Evolutionary conservation across 371 early-diverging fungal genomes (phyloP), one percentile per base, ranked within the genome.

Genomic region (Mortierella sp.): DNA sequence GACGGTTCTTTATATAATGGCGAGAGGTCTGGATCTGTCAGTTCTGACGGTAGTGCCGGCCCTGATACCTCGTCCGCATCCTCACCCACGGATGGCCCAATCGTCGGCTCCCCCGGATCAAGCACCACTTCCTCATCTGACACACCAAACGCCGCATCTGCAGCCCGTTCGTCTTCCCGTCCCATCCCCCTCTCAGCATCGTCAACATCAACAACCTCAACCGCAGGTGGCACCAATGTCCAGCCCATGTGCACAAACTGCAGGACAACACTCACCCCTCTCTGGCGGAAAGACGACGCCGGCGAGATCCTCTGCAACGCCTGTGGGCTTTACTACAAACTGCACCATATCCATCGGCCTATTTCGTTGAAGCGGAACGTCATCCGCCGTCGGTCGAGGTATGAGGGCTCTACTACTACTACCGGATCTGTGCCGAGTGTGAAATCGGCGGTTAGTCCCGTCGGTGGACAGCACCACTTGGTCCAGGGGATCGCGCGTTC

Each of bases 241-340:
- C 92, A 91, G 77, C 90, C 91, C 3, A 82, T 77, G 21, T 99
- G 99, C 88, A 91, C 92, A 63, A 98, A 99, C 88, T 99, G 99
- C 90, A 84, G 90, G 10, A 97, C 98, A 4, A 95, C 93, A 1
- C 92, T 90, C 32, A 99, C 99, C 3, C 99, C 99, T 1, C 93
- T 99, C 43, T 99, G 99, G 99, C 92, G 99, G 56, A 92, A 98
- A 65, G 96, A 96, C 81, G 92, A 91, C 55, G 91, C 94, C 55
- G 97, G 96, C 32, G 91, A 93, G 49, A 91, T 93, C 63, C 89
- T 99, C 63, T 99, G 99, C 90, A 99, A 99, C 88, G 99, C 99
- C 1, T 99, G 99, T 84, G 99, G 99, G 24, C 88, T 99, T 76
- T 99, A 99, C 90, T 95, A 91, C 76, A 97, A 97, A 83, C 90